Evolutionary conservation across 257 asterid genomes (phyloP).

Genomic region (Ophiorrhiza pumila): DNA sequence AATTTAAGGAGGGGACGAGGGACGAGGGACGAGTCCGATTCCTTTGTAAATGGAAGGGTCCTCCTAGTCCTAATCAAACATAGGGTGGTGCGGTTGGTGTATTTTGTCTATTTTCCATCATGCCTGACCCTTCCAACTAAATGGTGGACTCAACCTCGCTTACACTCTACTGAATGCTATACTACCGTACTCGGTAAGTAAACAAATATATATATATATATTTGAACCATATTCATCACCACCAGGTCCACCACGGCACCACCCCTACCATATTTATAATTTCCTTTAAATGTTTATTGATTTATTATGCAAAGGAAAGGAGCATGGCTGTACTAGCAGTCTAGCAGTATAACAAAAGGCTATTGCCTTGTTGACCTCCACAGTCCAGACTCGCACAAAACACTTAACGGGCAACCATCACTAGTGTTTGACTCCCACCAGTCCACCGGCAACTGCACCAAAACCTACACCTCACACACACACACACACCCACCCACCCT

Average conservation of each 20-base stretch:
- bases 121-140: neutral
- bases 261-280: no score
- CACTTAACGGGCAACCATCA: neutral
- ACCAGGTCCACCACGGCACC: no score
- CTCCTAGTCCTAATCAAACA: slow-evolving; percentile 11
- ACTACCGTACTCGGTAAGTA: no score
- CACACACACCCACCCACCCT: neutral
- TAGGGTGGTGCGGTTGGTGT: neutral
- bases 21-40: no score
- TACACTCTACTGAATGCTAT: no score
- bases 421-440: slow-evolving; percentile 19
- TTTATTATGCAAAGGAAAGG: no score
- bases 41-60: neutral
- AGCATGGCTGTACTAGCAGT: no score
- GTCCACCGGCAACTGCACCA: slow-evolving; percentile 6
- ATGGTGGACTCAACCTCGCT: neutral
- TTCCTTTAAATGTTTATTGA: no score
- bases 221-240: no score
- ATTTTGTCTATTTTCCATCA: slow-evolving; percentile 15
- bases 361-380: neutral
- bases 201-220: no score
- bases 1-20: no score
- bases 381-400: neutral
- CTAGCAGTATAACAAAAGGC: slow-evolving; percentile 3
- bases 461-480: neutral